Conservation (phyloP, 1,284 basidiomycete genomes). For the Agroathelia rolfsii region DNA sequence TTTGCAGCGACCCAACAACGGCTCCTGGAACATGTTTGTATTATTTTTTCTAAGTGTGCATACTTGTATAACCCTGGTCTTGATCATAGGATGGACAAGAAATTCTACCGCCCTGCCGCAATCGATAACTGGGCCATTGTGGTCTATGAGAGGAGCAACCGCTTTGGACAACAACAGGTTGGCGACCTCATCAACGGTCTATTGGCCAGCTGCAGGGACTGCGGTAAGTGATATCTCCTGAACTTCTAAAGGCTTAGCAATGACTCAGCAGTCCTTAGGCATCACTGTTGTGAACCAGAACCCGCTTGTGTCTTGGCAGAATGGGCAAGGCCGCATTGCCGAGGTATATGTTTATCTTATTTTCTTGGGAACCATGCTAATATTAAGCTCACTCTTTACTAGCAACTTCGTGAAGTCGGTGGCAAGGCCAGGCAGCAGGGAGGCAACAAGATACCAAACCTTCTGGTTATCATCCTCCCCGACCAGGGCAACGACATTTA, state of each 20-base stretch:
- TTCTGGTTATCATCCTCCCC: slow-evolving; percentile 63
- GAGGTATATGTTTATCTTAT: slow-evolving; percentile 24
- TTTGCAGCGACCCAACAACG: slow-evolving; percentile 44
- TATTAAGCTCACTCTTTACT: slow-evolving; percentile 4
- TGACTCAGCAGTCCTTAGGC: no score
- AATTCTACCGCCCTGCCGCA: slow-evolving; percentile 41
- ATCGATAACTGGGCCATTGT: slow-evolving; percentile 52
- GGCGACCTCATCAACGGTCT: slow-evolving; percentile 43
- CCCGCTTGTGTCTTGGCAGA: slow-evolving; percentile 38
- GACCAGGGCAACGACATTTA: slow-evolving; percentile 68
- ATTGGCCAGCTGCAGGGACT: slow-evolving; percentile 33
- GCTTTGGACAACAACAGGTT: slow-evolving; percentile 36
- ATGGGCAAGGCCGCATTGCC: slow-evolving; percentile 41
- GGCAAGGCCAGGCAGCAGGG: slow-evolving; percentile 28
- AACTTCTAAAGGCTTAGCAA: no score
- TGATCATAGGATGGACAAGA: slow-evolving; percentile 49
- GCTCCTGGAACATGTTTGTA: slow-evolving; percentile 59
- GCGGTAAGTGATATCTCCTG: slow-evolving; percentile 35
- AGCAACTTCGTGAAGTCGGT: slow-evolving; percentile 43
- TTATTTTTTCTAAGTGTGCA: slow-evolving; percentile 1
- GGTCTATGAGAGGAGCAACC: slow-evolving; percentile 47
- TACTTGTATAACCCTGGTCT: slow-evolving; percentile 10
- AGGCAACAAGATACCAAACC: slow-evolving; percentile 33
- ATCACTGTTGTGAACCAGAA: slow-evolving; percentile 34
- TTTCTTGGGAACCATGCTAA: background rate